These are phyloP conservation scores for Boletus rubescentipes DNA, from an alignment of 768 basidiomycete genomes.

Conservation along the genomic window DNA sequence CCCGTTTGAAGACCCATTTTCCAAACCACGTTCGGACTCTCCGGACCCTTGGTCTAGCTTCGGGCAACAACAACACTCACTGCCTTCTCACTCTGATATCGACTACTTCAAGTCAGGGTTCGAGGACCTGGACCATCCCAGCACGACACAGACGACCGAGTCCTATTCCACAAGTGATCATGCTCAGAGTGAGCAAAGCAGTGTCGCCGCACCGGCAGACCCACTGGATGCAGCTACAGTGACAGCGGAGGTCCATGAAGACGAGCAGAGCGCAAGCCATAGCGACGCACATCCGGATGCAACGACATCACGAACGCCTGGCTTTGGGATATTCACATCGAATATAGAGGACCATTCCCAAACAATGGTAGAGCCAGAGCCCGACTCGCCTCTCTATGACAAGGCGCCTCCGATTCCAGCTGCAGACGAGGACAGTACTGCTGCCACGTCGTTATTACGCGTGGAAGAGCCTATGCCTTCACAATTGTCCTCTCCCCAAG, in stretches of 20 bases:
- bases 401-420: conserved; percentile 35
- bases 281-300: conserved; percentile 10
- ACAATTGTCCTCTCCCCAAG: conserved; percentile 9
- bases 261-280: conserved; percentile 21
- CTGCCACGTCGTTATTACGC: conserved; percentile 16
- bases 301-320: conserved; percentile 37
- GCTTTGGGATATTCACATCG: conserved; percentile 45
- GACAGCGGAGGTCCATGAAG: conserved; percentile 33
- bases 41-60: conserved; percentile 78
- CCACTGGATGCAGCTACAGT: conserved; percentile 42
- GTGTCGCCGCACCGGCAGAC: conserved; percentile 28
- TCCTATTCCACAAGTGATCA: conserved; percentile 36
- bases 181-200: conserved; percentile 31
- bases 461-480: conserved; percentile 13
- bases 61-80: conserved; percentile 36
- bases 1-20: conserved; percentile 73
- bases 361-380: conserved; percentile 8
- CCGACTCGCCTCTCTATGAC: conserved; percentile 16
- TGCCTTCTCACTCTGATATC: conserved; percentile 19
- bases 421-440: conserved; percentile 29
- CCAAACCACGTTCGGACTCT: conserved; percentile 58
- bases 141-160: conserved; percentile 29
- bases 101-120: conserved; percentile 31
- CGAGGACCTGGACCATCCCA: conserved; percentile 28
- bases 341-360: conserved; percentile 25